Base-by-base conservation (phyloP, 2,329 filamentous ascomycete species). In the Tolypocladium tropicale region DNA sequence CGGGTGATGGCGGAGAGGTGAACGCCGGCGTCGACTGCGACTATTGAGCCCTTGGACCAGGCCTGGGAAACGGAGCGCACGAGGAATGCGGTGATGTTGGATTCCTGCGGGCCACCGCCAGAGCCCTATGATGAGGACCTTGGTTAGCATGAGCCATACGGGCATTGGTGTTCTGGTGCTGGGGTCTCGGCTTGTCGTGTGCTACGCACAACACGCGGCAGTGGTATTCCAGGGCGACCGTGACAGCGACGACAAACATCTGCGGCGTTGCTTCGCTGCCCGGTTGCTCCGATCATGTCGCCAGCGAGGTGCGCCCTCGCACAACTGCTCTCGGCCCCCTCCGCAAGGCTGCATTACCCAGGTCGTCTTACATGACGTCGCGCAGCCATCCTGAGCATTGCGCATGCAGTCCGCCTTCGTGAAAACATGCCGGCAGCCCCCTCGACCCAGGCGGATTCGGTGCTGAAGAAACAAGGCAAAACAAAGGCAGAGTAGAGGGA, bases 21-120 rank as follows among this genome's bases (percentile, higher is more conserved):
- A 34, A 92, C 90, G 52, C 94, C 94, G 11, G 91, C 92, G 75
- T 99, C 94, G 54, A 99, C 87, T n/a, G 93, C 91, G 32, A 97
- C 77, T 43, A 96, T 72, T 0, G 91, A 96, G 49, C 88, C 86
- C 64, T 85, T 88, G 52, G 80, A 77, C 94, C 94, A 99, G 59
- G 85, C 82, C 54, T 87, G 82, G 33, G 85, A 82, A 11, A 87
- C 79, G 5, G 93, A 93, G 51, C 93, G 87, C 51, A 97, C 89
- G 23, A 99, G 82, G 57, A 97, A 84, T 3, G 91, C 90, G 0
- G 93, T 96, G 28, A 90, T 88, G 69, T 92, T 94, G 70, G 90
- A 86, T 78, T 99, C 94, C 65, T 83, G 81, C 34, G 94, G 94
- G 54, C 94, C 94, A 57, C 94, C 94, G 53, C 90, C 90, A 50